phyloP scores from a whole-genome alignment of 2,329 filamentous ascomycete species.

The Phialemonium atrogriseum region DNA sequence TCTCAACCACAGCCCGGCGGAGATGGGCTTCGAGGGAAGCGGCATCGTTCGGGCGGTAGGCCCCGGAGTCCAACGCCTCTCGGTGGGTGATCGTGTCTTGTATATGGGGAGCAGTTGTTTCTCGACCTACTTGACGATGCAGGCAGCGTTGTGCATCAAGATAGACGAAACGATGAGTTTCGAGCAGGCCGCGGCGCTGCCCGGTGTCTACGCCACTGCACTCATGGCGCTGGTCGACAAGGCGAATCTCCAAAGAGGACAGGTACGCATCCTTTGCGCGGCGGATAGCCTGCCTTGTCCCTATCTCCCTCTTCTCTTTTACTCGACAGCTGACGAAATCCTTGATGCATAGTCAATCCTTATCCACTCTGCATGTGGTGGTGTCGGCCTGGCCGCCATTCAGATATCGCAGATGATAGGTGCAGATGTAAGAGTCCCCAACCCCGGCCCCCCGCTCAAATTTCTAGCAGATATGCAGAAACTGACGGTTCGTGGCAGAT shows the following conservation, averaged over 20 bases:
- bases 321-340: conserved; percentile 17
- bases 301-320: too few species aligned
- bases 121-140: conserved; percentile 20
- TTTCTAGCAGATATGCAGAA: too few species aligned
- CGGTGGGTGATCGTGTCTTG: conserved; percentile 30
- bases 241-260: too few species aligned
- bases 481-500: too few species aligned
- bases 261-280: too few species aligned
- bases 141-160: conserved; percentile 13
- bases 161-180: conserved; percentile 23
- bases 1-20: too few species aligned
- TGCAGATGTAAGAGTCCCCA: too few species aligned
- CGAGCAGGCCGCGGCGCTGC: conserved; percentile 16
- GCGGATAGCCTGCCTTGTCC: too few species aligned
- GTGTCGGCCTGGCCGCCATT: conserved; percentile 33
- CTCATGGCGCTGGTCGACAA: conserved; percentile 29
- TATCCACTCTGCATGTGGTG: conserved; percentile 29
- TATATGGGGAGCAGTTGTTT: conserved; percentile 24
- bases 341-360: too few species aligned
- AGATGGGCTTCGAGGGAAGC: too few species aligned
- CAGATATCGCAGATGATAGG: conserved; percentile 26
- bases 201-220: conserved; percentile 29
- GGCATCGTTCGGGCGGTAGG: conserved; percentile 26
- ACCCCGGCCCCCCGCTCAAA: too few species aligned
- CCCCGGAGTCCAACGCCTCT: conserved; percentile 18